Conservation (phyloP, 108 stramenopile species). For the Conticribra guillardii region DNA sequence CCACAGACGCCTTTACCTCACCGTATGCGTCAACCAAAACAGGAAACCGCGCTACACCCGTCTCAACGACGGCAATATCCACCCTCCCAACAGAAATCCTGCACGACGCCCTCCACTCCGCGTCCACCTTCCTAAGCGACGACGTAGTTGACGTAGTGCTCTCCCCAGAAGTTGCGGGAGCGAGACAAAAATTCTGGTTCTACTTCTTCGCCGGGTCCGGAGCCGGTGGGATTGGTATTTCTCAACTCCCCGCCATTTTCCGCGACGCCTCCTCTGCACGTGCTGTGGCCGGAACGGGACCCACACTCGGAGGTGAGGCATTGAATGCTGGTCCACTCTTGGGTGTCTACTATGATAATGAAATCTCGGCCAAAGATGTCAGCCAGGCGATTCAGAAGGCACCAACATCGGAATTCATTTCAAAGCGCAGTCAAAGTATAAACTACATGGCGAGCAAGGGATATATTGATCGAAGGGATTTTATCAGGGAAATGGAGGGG, state of each 20-base stretch:
- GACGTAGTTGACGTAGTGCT: neutral
- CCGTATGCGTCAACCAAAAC: too few species aligned
- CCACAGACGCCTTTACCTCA: too few species aligned
- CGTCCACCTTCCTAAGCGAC: neutral
- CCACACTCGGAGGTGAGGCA: constrained; percentile 17
- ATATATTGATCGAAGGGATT: constrained; percentile 49
- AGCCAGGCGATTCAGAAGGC: constrained; percentile 29
- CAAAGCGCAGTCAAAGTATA: constrained; percentile 14
- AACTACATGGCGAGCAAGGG: constrained; percentile 51
- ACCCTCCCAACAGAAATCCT: neutral
- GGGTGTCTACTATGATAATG: constrained; percentile 37
- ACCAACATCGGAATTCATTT: constrained; percentile 41
- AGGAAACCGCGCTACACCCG: too few species aligned
- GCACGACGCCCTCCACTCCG: neutral
- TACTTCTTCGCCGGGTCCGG: constrained; percentile 52
- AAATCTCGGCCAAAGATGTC: constrained; percentile 34
- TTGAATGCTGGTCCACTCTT: constrained; percentile 48
- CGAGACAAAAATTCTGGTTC: constrained; percentile 48
- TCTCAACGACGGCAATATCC: too few species aligned
- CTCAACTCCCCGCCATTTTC: constrained; percentile 46
- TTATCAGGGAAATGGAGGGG: constrained; percentile 30
- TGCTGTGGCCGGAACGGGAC: constrained; percentile 19
- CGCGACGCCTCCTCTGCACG: constrained; percentile 37
- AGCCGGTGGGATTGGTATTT: constrained; percentile 51
- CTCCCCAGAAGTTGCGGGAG: constrained; percentile 24